Evolutionary conservation across 163 green algal genomes (phyloP).

Genomic region (Chlorella variabilis): DNA sequence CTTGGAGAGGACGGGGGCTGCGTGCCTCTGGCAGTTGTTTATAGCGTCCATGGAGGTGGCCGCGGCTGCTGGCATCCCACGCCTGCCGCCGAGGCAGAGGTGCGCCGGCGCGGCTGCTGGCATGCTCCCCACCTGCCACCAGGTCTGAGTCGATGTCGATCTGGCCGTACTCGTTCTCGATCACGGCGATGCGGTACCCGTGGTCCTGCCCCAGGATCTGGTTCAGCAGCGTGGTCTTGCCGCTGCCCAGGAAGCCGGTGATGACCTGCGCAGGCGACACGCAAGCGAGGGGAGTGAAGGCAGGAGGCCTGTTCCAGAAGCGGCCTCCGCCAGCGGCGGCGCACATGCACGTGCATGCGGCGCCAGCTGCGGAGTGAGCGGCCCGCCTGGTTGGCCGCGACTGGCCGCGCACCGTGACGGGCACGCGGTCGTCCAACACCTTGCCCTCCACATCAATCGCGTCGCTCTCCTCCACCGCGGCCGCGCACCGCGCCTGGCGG

Average conservation of each 20-base stretch:
- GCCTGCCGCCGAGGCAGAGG: no score
- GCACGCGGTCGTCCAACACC: slow-evolving; percentile 64
- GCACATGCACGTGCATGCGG: no score
- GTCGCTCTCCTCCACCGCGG: background rate
- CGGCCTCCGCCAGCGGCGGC: no score
- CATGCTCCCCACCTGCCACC: slow-evolving; percentile 44
- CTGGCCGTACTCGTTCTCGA: slow-evolving; percentile 96
- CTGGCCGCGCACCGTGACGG: slow-evolving; percentile 63
- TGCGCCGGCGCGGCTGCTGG: no score
- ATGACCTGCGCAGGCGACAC: slow-evolving; percentile 60
- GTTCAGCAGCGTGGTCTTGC: slow-evolving; percentile 91
- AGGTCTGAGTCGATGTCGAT: slow-evolving; percentile 91
- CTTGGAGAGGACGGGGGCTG: no score
- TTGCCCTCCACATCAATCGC: slow-evolving; percentile 33
- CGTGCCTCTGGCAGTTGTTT: no score
- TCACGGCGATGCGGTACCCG: slow-evolving; percentile 86
- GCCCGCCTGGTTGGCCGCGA: no score
- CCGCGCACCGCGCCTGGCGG: background rate
- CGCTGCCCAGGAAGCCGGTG: slow-evolving; percentile 82
- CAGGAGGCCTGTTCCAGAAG: no score
- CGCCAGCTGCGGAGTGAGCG: no score
- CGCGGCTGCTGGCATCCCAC: no score
- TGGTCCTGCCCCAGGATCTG: slow-evolving; percentile 77
- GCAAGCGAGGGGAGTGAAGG: no score
- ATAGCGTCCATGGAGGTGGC: no score